Conservation (phyloP, 139 green algal species). For the Dunaliella sp. region DNA sequence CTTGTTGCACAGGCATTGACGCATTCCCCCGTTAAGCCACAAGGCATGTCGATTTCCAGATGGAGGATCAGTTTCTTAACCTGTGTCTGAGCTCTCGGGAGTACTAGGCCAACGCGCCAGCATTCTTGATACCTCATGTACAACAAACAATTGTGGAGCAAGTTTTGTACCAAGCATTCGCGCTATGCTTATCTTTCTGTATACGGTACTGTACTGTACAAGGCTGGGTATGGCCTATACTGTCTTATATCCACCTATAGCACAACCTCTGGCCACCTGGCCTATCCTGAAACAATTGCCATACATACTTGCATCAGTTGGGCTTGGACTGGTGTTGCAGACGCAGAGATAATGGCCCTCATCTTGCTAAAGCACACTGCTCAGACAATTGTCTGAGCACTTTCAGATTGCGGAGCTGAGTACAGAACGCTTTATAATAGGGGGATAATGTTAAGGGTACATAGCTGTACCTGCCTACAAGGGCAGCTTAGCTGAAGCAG, state of each 20-base stretch:
- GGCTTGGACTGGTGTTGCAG: background rate
- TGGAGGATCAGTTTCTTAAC: background rate
- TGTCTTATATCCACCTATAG: too few relatives aligned
- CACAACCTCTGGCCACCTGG: too few relatives aligned
- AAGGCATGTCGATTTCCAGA: background rate
- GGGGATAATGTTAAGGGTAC: too few relatives aligned
- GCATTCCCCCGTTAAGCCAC: conserved; percentile 6
- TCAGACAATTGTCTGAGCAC: background rate
- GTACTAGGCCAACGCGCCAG: background rate
- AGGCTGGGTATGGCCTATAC: too few relatives aligned
- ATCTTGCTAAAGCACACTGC: background rate
- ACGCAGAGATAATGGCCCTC: background rate
- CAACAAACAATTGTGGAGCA: background rate
- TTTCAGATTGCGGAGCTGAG: too few relatives aligned
- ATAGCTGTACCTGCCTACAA: too few relatives aligned
- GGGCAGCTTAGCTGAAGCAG: too few relatives aligned
- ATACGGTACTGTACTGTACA: too few relatives aligned
- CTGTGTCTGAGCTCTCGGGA: background rate
- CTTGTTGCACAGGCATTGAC: background rate
- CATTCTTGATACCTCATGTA: background rate
- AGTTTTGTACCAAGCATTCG: background rate
- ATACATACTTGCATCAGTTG: background rate
- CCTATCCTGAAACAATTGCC: too few relatives aligned
- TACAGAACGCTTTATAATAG: too few relatives aligned
- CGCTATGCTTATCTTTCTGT: too few relatives aligned